Percentiles rank a stretch among this genome's conserved stretches.
Conservation (phyloP, 352 stramenopile species). For the Thraustochytrium sp. region DNA sequence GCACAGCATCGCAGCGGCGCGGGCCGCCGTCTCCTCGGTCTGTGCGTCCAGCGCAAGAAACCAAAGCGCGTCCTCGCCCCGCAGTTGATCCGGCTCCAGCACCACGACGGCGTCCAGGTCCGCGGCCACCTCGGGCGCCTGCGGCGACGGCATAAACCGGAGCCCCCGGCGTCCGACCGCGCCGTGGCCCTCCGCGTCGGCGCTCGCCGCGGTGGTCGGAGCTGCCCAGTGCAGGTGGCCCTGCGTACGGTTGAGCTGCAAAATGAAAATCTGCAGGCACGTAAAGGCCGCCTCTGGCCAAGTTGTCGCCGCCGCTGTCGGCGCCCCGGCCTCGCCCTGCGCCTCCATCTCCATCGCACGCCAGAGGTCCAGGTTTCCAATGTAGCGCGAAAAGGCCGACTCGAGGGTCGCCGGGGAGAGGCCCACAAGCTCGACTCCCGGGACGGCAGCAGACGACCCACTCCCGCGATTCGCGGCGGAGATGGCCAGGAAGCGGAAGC, state of each 20-base stretch:
- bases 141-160: no score
- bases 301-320: neutral
- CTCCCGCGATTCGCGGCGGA: no score
- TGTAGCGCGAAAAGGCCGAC: neutral
- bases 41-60: neutral
- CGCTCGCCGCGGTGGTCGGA: no score
- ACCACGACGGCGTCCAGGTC: neutral
- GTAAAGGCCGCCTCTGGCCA: neutral
- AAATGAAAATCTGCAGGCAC: neutral
- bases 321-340: no score
- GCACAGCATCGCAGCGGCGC: slow-evolving; percentile 23
- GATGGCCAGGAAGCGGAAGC: neutral
- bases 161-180: no score
- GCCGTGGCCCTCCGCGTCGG: no score
- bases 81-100: neutral
- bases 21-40: neutral
- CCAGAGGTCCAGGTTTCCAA: neutral
- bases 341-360: neutral
- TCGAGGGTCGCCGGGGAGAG: neutral
- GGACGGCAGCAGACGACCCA: no score
- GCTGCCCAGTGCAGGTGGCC: neutral
- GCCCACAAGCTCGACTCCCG: neutral
- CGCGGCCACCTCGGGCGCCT: neutral
- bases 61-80: neutral
- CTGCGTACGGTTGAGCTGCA: neutral